Evolutionary conservation across 108 stramenopile species (phyloP).

Genomic region (Skeletonema marinoi): DNA sequence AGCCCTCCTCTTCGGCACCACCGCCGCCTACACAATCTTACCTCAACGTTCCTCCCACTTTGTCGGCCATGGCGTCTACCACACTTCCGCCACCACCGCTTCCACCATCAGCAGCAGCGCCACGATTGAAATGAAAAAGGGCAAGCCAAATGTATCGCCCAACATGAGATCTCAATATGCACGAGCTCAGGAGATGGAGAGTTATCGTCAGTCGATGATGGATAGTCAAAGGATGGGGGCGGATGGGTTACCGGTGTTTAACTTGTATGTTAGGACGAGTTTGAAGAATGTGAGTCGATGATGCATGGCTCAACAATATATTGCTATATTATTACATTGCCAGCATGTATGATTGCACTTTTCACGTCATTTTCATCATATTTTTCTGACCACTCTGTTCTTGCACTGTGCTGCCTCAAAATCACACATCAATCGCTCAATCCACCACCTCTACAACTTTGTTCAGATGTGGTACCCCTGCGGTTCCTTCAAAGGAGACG

Average conservation of each 20-base stretch:
- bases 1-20: not conserved
- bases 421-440: not conserved
- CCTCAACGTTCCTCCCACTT: conserved; percentile 32
- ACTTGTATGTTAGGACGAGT: conserved; percentile 80
- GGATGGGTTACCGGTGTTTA: conserved; percentile 87
- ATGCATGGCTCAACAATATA: not conserved
- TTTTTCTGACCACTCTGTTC: not conserved
- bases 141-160: conserved; percentile 76
- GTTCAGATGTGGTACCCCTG: conserved; percentile 93
- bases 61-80: conserved; percentile 18
- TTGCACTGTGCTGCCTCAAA: not conserved
- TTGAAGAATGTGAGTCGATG: conserved; percentile 67
- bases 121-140: conserved; percentile 77
- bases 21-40: not conserved
- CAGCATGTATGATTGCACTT: not conserved
- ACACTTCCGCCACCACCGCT: not conserved
- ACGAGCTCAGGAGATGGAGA: conserved; percentile 67
- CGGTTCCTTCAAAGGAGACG: conserved; percentile 89
- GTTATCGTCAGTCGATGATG: conserved; percentile 73
- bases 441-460: no score
- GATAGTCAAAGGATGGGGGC: conserved; percentile 61
- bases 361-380: no score
- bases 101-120: not conserved
- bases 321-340: not conserved
- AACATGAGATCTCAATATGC: conserved; percentile 78